Evolutionary conservation across 106 monocot species (phyloP).

Genomic region (Chionographis japonica): DNA sequence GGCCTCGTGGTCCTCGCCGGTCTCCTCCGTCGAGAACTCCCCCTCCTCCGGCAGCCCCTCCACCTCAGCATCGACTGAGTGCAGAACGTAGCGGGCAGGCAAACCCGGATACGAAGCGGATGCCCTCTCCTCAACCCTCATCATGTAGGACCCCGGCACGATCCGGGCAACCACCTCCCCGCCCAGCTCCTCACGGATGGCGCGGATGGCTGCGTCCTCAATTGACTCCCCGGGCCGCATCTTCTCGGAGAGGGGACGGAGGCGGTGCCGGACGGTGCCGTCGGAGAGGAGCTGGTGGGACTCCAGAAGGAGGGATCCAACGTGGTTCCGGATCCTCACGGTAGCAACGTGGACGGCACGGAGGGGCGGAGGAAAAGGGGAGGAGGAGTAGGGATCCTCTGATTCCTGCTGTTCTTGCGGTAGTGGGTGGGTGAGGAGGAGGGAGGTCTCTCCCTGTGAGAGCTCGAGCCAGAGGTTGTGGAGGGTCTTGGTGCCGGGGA

Average conservation of each 20-base stretch:
- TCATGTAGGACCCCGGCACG: constrained; percentile 29
- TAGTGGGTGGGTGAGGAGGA: constrained; percentile 13
- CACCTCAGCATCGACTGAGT: constrained; percentile 62
- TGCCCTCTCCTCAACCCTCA: constrained; percentile 56
- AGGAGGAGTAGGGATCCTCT: not conserved
- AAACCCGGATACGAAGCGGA: constrained; percentile 82
- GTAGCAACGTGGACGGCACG: constrained; percentile 71
- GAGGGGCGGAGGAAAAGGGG: constrained; percentile 12
- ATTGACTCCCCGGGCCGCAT: constrained; percentile 81
- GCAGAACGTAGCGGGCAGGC: constrained; percentile 62
- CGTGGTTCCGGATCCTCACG: constrained; percentile 42
- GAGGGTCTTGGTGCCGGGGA: constrained; percentile 73
- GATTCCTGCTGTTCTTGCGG: not conserved
- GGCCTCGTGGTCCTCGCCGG: constrained; percentile 36
- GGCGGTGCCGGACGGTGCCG: constrained; percentile 49
- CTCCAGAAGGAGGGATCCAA: constrained; percentile 56
- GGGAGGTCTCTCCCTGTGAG: constrained; percentile 55
- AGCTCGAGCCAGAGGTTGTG: constrained; percentile 82
- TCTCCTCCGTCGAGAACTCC: constrained; percentile 82
- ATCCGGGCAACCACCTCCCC: constrained; percentile 17
- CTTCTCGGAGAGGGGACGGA: constrained; percentile 80
- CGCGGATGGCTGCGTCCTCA: constrained; percentile 57
- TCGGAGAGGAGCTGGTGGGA: constrained; percentile 83
- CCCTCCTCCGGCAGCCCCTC: constrained; percentile 76
- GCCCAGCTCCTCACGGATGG: constrained; percentile 72